Evolutionary conservation across 768 basidiomycete genomes (phyloP).

Genomic region (Termitomyces sp.): DNA sequence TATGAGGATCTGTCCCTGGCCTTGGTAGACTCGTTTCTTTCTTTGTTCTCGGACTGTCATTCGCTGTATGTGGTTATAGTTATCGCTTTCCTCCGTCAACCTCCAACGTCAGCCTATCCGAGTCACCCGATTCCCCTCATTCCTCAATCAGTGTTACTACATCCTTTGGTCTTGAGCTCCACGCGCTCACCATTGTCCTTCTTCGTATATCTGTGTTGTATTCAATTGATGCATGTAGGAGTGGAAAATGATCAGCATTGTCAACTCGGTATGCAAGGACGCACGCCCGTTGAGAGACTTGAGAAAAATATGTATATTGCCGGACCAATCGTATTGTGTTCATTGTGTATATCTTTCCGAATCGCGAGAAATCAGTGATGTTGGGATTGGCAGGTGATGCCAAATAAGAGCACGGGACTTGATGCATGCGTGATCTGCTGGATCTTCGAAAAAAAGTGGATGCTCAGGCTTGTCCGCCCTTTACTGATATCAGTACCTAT

Average conservation of each 20-base stretch:
- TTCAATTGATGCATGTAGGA: conserved; percentile 19
- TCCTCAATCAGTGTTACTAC: conserved; percentile 7
- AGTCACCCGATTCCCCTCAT: conserved; percentile 11
- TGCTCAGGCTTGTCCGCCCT: conserved; percentile 27
- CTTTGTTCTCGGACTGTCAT: conserved; percentile 7
- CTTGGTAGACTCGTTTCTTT: conserved; percentile 3
- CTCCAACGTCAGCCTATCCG: conserved; percentile 20
- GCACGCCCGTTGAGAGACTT: not conserved
- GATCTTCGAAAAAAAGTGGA: conserved; percentile 21
- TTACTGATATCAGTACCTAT: conserved; percentile 9
- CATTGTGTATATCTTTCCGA: not conserved
- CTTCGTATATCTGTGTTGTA: conserved; percentile 19
- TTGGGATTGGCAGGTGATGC: not conserved
- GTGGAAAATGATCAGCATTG: conserved; percentile 15
- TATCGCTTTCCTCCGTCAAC: conserved; percentile 12
- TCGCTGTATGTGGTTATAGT: conserved; percentile 16
- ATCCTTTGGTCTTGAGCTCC: conserved; percentile 8
- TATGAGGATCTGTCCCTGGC: not conserved
- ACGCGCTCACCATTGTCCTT: conserved; percentile 11
- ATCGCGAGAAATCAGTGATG: not conserved
- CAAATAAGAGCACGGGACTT: conserved; percentile 4
- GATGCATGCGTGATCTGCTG: conserved; percentile 9
- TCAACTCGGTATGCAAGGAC: not conserved
- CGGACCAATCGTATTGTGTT: not conserved
- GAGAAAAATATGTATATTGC: not conserved